Percentiles rank a stretch among this genome's conserved stretches.
Conservation (phyloP, 1,284 basidiomycete genomes). For the Ceratobasidium sp. region DNA sequence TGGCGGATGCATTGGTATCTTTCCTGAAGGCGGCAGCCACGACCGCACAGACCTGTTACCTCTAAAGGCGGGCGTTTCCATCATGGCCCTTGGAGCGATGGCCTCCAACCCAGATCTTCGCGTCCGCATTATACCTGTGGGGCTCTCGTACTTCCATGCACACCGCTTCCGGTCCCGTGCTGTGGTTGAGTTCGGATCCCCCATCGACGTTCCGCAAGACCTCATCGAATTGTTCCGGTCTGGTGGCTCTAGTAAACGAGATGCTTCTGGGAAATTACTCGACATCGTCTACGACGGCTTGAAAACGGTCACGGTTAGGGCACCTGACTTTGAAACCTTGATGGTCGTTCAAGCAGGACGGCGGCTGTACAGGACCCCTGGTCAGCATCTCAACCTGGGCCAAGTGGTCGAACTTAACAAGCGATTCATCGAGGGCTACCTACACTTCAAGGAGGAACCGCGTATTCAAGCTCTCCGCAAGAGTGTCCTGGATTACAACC, state of each 20-base stretch:
- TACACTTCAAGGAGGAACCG: slow-evolving; percentile 93
- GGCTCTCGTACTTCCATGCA: slow-evolving; percentile 94
- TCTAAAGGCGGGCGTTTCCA: slow-evolving; percentile 92
- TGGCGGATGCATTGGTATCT: slow-evolving; percentile 92
- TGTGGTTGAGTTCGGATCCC: slow-evolving; percentile 95
- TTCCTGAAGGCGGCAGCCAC: slow-evolving; percentile 97
- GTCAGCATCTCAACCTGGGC: slow-evolving; percentile 91
- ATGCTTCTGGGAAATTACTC: slow-evolving; percentile 88
- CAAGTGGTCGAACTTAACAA: slow-evolving; percentile 98
- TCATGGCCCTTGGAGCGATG: slow-evolving; percentile 99
- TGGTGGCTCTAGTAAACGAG: slow-evolving; percentile 87
- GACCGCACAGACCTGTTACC: slow-evolving; percentile 94
- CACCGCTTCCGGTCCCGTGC: slow-evolving; percentile 94
- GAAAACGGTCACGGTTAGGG: slow-evolving; percentile 95
- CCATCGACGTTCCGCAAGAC: slow-evolving; percentile 86
- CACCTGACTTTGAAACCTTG: slow-evolving; percentile 97
- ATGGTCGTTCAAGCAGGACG: slow-evolving; percentile 98
- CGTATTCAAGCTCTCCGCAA: slow-evolving; percentile 81
- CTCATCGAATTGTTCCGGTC: slow-evolving; percentile 89
- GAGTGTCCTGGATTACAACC: slow-evolving; percentile 94
- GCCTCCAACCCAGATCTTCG: slow-evolving; percentile 83
- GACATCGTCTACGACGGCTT: slow-evolving; percentile 95
- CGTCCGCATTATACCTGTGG: slow-evolving; percentile 94
- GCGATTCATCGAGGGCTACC: slow-evolving; percentile 92
- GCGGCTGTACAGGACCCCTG: slow-evolving; percentile 92